These are phyloP conservation scores for Areca catechu DNA, from an alignment of 176 grass and related monocot species.

Conservation along the genomic window DNA sequence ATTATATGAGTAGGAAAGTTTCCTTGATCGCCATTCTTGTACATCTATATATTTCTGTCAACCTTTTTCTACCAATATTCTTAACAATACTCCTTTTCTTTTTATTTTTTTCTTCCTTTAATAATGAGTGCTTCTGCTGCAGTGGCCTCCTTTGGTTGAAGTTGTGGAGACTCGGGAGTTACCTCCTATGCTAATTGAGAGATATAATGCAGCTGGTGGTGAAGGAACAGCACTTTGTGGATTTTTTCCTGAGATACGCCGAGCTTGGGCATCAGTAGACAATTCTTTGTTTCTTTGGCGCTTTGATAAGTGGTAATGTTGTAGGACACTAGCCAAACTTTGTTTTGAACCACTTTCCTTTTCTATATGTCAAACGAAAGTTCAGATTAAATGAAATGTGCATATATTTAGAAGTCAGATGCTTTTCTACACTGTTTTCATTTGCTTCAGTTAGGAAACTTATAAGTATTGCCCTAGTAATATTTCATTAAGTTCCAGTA, in stretches of 20 bases:
- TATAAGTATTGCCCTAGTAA: too few species aligned
- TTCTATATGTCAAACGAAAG: too few species aligned
- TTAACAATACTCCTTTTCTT: not conserved
- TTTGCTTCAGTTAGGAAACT: too few species aligned
- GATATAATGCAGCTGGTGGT: slow-evolving; percentile 71
- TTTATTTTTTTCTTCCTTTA: not conserved
- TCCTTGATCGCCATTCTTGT: too few species aligned
- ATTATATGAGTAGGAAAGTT: too few species aligned
- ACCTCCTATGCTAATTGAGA: slow-evolving; percentile 78
- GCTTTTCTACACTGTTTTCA: too few species aligned
- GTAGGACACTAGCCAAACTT: not conserved
- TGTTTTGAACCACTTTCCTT: not conserved
- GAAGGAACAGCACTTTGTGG: slow-evolving; percentile 97
- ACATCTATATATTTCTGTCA: not conserved
- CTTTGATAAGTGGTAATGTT: slow-evolving; percentile 81
- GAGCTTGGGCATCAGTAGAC: slow-evolving; percentile 94
- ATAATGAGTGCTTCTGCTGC: slow-evolving; percentile 9
- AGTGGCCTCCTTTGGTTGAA: slow-evolving; percentile 98
- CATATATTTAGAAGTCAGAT: too few species aligned
- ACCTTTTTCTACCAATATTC: not conserved
- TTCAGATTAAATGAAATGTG: too few species aligned
- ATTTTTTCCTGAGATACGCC: slow-evolving; percentile 78
- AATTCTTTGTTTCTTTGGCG: slow-evolving; percentile 90
- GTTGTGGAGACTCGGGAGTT: slow-evolving; percentile 72
- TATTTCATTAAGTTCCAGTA: too few species aligned